Evolutionary conservation across 2,329 filamentous ascomycete genomes (phyloP).

Genomic region (Penicillium sp.): DNA sequence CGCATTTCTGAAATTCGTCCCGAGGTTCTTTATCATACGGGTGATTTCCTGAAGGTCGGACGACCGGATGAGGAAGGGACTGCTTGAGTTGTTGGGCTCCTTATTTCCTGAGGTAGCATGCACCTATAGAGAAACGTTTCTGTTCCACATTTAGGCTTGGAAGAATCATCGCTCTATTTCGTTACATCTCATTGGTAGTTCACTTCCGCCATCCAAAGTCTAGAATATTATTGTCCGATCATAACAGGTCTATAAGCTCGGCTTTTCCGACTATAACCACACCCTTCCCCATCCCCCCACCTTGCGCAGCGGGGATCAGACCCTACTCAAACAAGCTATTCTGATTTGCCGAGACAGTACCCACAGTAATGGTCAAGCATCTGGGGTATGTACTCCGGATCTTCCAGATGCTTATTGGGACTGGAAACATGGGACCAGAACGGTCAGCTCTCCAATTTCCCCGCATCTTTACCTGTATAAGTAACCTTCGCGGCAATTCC

Average conservation of each 20-base stretch:
- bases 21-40: not conserved
- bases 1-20: not conserved
- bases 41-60: slow-evolving; percentile 3
- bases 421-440: not conserved
- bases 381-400: not conserved
- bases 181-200: not conserved
- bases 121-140: not conserved
- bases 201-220: not conserved
- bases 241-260: not conserved
- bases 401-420: not conserved
- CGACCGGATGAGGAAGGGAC: not conserved
- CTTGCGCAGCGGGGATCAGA: not conserved
- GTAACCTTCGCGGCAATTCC: not conserved
- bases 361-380: not conserved
- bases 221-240: not conserved
- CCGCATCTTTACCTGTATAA: not conserved
- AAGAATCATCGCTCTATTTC: no score
- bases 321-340: not conserved
- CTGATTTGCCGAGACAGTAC: not conserved
- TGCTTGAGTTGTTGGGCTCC: not conserved
- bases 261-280: not conserved
- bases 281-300: not conserved
- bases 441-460: not conserved
- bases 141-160: not conserved
- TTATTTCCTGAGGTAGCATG: not conserved